Evolutionary conservation across 2,329 filamentous ascomycete genomes (phyloP).

Genomic region (Aspergillus brasiliensis): DNA sequence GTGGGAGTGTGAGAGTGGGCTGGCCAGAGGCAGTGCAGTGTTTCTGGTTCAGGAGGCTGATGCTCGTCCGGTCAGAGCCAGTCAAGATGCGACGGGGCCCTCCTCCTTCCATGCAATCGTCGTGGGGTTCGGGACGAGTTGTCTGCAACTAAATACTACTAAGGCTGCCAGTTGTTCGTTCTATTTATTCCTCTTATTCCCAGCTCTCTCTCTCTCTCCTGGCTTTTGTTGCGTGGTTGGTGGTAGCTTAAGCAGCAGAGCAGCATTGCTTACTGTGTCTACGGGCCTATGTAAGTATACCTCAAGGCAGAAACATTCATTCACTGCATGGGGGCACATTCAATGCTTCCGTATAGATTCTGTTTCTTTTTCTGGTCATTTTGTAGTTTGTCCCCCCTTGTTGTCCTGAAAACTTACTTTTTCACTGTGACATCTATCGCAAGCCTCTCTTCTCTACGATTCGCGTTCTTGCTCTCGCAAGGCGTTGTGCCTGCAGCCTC

Average conservation of each 20-base stretch:
- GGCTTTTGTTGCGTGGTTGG: too few species aligned
- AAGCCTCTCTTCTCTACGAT: not conserved
- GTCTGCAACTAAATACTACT: not conserved
- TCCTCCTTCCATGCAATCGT: not conserved
- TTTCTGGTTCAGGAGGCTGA: conserved; percentile 4
- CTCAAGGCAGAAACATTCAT: conserved; percentile 3
- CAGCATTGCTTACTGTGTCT: not conserved
- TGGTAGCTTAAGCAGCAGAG: too few species aligned
- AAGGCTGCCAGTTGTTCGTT: not conserved
- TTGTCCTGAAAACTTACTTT: not conserved
- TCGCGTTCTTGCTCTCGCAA: not conserved
- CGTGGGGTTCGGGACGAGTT: not conserved
- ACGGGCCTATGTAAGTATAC: not conserved
- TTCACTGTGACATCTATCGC: not conserved
- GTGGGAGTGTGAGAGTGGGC: not conserved
- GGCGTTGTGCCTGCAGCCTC: not conserved
- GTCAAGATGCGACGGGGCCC: not conserved
- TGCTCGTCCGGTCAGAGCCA: not conserved
- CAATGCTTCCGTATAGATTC: not conserved
- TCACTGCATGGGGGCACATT: too few species aligned
- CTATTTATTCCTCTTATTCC: not conserved
- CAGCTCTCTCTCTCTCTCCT: too few species aligned
- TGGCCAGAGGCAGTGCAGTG: conserved; percentile 2
- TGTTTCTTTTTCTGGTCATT: not conserved
- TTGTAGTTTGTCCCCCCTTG: too few species aligned